These are phyloP conservation scores for carrot (Daucus carota) DNA, from an alignment of 129 eudicot species.

Conservation along the genomic window DH1_v3.0 NC_030384.2:42699501-42700000, in stretches of 20 bases:
- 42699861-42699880: conserved; percentile 8
- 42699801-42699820: conserved; percentile 87
- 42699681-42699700: conserved; percentile 9
- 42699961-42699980: conserved; percentile 47
- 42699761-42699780: conserved; percentile 53
- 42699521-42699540: conserved; percentile 11
- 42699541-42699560: conserved; percentile 9
- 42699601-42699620: conserved; percentile 64
- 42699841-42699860: background rate
- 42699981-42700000: conserved; percentile 81
- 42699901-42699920: conserved; percentile 20
- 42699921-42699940: conserved; percentile 41
- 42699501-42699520: conserved; percentile 43
- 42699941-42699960: conserved; percentile 52
- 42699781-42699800: conserved; percentile 34
- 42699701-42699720: conserved; percentile 8
- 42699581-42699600: conserved; percentile 7
- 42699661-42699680: conserved; percentile 87
- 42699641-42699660: conserved; percentile 77
- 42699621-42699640: conserved; percentile 96
- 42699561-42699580: background rate
- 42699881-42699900: conserved; percentile 21
- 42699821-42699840: background rate
- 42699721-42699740: conserved; percentile 7
- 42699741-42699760: conserved; percentile 64